phyloP scores from a whole-genome alignment of 495 filamentous ascomycete genomes.

The Podospora anserina region DNA sequence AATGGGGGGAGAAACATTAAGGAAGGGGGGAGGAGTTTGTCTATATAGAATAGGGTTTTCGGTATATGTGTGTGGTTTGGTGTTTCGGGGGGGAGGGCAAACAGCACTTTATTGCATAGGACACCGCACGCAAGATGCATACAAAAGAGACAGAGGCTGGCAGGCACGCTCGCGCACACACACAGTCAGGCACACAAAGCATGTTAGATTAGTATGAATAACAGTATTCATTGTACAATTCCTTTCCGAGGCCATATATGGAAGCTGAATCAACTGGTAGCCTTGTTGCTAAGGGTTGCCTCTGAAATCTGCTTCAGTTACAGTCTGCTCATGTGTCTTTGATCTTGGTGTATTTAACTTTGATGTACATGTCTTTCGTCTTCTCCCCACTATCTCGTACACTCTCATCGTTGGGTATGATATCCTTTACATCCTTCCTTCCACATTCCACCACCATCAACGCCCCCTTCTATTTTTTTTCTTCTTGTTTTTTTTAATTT shows the following conservation, averaged over 20 bases:
- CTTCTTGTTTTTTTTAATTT: constrained; percentile 4
- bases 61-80: not conserved
- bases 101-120: not conserved
- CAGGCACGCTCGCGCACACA: not conserved
- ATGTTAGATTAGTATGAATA: constrained; percentile 20
- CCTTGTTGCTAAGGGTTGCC: not conserved
- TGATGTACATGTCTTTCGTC: not conserved
- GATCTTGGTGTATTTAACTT: not conserved
- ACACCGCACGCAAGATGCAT: not conserved
- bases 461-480: not conserved
- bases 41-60: not conserved
- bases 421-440: not conserved
- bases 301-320: no score
- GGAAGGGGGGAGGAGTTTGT: not conserved
- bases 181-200: constrained; percentile 4
- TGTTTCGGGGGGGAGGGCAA: not conserved
- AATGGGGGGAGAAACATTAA: not conserved
- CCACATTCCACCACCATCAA: constrained; percentile 2
- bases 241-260: not conserved
- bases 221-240: constrained; percentile 7
- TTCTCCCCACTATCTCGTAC: not conserved
- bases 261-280: not conserved
- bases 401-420: not conserved
- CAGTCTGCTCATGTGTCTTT: not conserved
- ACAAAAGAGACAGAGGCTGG: not conserved